These are phyloP conservation scores for Candida rishiriensis DNA, from an alignment of 805 yeast species.

Conservation along the genomic window DNA sequence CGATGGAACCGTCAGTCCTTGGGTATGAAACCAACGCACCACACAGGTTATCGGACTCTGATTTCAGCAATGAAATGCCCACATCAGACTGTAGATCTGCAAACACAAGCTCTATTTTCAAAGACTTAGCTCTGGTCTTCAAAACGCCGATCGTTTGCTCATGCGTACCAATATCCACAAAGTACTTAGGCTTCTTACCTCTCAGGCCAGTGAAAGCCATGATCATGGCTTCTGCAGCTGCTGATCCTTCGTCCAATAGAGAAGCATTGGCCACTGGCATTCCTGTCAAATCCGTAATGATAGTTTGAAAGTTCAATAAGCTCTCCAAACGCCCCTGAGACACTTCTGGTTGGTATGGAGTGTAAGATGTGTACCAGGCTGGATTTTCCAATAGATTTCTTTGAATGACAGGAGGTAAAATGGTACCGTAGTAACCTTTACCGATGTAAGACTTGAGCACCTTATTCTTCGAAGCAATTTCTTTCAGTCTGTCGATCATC, in stretches of 20 bases:
- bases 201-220: constrained; percentile 64
- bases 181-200: constrained; percentile 64
- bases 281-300: constrained; percentile 86
- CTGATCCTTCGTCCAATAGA: constrained; percentile 91
- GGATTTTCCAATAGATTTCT: constrained; percentile 91
- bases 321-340: constrained; percentile 95
- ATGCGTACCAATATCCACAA: constrained; percentile 73
- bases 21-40: constrained; percentile 93
- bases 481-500: constrained; percentile 63
- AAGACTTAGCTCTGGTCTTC: constrained; percentile 70
- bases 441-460: constrained; percentile 79
- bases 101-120: constrained; percentile 59
- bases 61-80: constrained; percentile 32
- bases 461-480: constrained; percentile 72
- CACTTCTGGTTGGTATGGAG: constrained; percentile 98
- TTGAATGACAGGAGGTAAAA: constrained; percentile 86
- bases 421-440: constrained; percentile 90
- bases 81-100: constrained; percentile 46
- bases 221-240: constrained; percentile 96
- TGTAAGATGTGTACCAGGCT: constrained; percentile 98
- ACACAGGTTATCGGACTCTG: constrained; percentile 41
- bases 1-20: constrained; percentile 71
- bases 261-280: constrained; percentile 95
- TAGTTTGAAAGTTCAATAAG: constrained; percentile 87
- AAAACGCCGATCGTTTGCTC: constrained; percentile 84